A percentile compares a stretch with the other conserved stretches of the same genome.
phyloP scores from a whole-genome alignment of 495 filamentous ascomycete species.

The Neurospora sp. region DNA sequence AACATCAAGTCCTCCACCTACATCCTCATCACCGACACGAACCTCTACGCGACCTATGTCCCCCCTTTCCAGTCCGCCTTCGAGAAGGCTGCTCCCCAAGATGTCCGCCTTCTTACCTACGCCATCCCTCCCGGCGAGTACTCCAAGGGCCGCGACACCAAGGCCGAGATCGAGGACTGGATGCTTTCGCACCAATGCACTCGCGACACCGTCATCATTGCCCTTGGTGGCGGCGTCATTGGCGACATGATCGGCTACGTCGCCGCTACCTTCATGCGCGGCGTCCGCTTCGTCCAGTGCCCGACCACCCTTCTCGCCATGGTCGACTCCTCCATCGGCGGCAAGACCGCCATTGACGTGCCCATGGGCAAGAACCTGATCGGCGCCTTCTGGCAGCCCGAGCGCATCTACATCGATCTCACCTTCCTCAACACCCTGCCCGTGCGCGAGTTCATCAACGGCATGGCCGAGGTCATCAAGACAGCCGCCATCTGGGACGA shows the following conservation, averaged over 20 bases:
- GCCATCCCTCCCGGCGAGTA: constrained; percentile 83
- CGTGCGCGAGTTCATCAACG: constrained; percentile 91
- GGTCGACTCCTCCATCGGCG: constrained; percentile 97
- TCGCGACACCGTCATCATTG: constrained; percentile 87
- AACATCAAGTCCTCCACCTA: constrained; percentile 80
- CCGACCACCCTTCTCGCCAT: constrained; percentile 91
- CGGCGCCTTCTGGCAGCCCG: constrained; percentile 93
- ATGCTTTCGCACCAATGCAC: constrained; percentile 87
- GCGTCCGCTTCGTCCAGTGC: constrained; percentile 91
- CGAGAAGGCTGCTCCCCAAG: constrained; percentile 39
- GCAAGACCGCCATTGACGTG: constrained; percentile 96
- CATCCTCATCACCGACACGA: constrained; percentile 92
- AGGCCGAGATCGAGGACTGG: constrained; percentile 96
- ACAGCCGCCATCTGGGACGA: constrained; percentile 95
- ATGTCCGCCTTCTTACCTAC: constrained; percentile 72
- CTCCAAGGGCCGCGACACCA: constrained; percentile 85
- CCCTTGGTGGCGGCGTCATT: constrained; percentile 94
- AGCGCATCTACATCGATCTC: constrained; percentile 87
- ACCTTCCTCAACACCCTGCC: constrained; percentile 87
- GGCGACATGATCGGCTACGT: constrained; percentile 97
- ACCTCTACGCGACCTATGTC: constrained; percentile 72
- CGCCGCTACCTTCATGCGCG: constrained; percentile 95
- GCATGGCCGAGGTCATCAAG: constrained; percentile 98
- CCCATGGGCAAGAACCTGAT: constrained; percentile 96
- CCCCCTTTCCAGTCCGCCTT: constrained; percentile 67